Percentiles rank a stretch among this genome's conserved stretches.
Conservation (phyloP, 2,329 filamentous ascomycete species). For the Penicillium psychrosexuale region DNA sequence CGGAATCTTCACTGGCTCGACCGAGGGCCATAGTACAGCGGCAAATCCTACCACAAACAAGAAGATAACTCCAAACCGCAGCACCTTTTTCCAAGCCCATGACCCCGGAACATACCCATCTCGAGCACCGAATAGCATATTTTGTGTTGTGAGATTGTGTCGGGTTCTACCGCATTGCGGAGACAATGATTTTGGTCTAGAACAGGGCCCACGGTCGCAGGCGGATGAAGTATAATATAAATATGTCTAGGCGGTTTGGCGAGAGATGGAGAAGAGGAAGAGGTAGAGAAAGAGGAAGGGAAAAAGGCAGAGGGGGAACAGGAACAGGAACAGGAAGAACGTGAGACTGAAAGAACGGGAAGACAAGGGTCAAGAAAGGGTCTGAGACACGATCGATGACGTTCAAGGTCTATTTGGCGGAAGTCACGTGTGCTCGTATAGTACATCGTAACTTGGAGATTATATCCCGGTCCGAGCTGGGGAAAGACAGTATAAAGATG, state of each 20-base stretch:
- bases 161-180: constrained; percentile 22
- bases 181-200: constrained; percentile 6
- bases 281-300: constrained; percentile 1
- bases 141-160: background rate
- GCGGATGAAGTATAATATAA: constrained; percentile 2
- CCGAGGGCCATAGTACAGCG: constrained; percentile 27
- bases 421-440: background rate
- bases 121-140: constrained; percentile 27
- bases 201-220: constrained; percentile 4
- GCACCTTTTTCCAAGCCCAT: constrained; percentile 32
- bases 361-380: constrained; percentile 9
- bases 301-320: too few relatives aligned
- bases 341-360: constrained; percentile 9
- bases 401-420: constrained; percentile 2
- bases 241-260: background rate
- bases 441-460: background rate
- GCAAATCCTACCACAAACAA: constrained; percentile 27
- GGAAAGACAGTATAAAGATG: background rate
- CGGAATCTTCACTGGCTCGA: constrained; percentile 12
- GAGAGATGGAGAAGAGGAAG: constrained; percentile 1
- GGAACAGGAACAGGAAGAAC: background rate
- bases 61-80: constrained; percentile 29
- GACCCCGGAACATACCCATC: constrained; percentile 28
- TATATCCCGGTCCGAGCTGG: background rate
- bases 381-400: constrained; percentile 10